These are phyloP conservation scores for Hydrangea macrophylla DNA, from an alignment of 148 eudicot species.

Conservation along the genomic window DNA sequence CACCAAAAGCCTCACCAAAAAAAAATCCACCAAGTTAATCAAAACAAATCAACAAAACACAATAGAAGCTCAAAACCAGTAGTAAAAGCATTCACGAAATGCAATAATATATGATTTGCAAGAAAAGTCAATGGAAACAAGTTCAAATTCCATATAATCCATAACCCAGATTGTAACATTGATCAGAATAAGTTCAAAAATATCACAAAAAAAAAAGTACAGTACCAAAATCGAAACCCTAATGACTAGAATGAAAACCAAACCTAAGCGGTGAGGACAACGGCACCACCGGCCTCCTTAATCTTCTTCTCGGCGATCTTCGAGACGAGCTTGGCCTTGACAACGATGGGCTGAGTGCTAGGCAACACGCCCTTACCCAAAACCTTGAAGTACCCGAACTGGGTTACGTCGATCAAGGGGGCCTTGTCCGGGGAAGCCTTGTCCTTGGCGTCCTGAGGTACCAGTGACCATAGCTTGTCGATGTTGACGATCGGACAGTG, in stretches of 20 bases:
- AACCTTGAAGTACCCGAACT: constrained; percentile 12
- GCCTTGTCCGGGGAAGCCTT: background rate
- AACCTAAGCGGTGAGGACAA: constrained; percentile 5
- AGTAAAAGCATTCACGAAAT: no score
- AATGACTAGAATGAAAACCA: background rate
- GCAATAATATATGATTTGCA: no score
- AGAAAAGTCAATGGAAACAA: no score
- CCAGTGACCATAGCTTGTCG: constrained; percentile 9
- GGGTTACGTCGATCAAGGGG: constrained; percentile 5
- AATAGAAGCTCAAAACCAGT: background rate
- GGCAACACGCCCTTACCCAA: constrained; percentile 7
- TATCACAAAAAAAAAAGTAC: background rate
- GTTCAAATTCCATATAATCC: background rate
- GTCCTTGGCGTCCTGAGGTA: background rate
- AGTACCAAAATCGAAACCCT: background rate
- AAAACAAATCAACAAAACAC: background rate
- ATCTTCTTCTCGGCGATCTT: constrained; percentile 12
- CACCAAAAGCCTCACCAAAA: background rate
- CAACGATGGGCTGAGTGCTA: background rate
- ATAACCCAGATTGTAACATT: background rate
- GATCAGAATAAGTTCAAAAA: background rate
- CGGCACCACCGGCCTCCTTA: constrained; percentile 10
- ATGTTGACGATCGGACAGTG: constrained; percentile 2
- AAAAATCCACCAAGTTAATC: background rate
- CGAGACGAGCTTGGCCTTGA: constrained; percentile 6